Conservation (phyloP, 768 basidiomycete species). For the Lactarius trivialis region DNA sequence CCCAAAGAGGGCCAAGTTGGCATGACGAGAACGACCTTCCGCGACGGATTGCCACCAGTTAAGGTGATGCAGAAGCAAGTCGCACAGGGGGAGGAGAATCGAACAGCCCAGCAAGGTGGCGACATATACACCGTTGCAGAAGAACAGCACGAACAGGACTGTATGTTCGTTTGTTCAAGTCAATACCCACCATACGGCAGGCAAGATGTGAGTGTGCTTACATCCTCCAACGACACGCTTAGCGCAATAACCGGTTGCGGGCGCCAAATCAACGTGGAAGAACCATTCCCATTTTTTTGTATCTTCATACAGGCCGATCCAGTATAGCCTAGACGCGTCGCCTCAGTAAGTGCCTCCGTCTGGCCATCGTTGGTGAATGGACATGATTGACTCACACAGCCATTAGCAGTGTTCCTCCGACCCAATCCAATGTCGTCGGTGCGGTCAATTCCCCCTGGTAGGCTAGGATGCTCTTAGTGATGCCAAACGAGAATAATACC, state of each 20-base stretch:
- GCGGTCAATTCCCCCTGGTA: neutral
- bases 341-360: neutral
- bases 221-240: slow-evolving; percentile 6
- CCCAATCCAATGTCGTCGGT: slow-evolving; percentile 2
- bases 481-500: neutral
- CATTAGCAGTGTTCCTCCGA: neutral
- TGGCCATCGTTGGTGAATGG: neutral
- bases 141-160: neutral
- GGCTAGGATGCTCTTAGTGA: slow-evolving; percentile 3
- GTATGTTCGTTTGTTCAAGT: neutral
- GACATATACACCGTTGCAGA: neutral
- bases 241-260: neutral
- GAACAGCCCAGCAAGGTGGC: neutral
- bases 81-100: neutral
- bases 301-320: slow-evolving; percentile 6
- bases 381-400: neutral
- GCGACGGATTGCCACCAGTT: no score
- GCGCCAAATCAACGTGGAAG: neutral
- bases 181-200: neutral
- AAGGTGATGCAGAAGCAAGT: neutral
- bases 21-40: no score
- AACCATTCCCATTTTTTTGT: slow-evolving; percentile 7
- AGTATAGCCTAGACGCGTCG: neutral
- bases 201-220: neutral
- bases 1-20: no score